Percentiles rank a stretch among this genome's conserved stretches.
These are phyloP conservation scores for Erucastrum elatum DNA, from an alignment of 345 rosid genomes.

Conservation along the genomic window DNA sequence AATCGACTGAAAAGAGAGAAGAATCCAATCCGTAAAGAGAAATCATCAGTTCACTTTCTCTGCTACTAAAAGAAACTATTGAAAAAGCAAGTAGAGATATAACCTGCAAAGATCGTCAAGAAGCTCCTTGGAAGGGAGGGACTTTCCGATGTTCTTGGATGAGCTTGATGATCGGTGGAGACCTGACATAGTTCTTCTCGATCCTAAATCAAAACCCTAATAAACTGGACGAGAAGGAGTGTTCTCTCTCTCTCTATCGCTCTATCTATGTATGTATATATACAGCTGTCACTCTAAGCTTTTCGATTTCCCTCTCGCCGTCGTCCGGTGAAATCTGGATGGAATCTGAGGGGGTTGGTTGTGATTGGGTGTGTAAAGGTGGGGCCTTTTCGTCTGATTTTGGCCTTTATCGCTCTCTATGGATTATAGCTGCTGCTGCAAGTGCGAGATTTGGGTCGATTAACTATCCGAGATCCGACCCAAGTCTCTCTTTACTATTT, in stretches of 20 bases:
- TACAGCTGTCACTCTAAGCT: not conserved
- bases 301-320: not conserved
- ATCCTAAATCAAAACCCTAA: constrained; percentile 25
- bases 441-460: not conserved
- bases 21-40: too few species aligned
- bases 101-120: constrained; percentile 99
- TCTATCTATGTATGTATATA: not conserved
- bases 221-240: constrained; percentile 20
- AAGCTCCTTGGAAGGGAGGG: constrained; percentile 89
- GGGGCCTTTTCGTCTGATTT: constrained; percentile 24
- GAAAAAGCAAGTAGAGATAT: constrained; percentile 7
- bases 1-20: constrained; percentile 66
- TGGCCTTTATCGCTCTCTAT: not conserved
- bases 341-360: not conserved
- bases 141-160: constrained; percentile 68
- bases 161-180: constrained; percentile 71
- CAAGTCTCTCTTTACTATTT: not conserved
- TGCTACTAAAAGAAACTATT: not conserved
- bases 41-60: not conserved
- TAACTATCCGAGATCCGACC: constrained; percentile 27
- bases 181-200: constrained; percentile 52
- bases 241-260: not conserved
- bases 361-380: not conserved
- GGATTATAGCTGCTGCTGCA: not conserved
- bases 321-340: constrained; percentile 32